These are phyloP conservation scores for Punica granatum DNA, from an alignment of 345 rosid genomes.

Conservation along the genomic window DNA sequence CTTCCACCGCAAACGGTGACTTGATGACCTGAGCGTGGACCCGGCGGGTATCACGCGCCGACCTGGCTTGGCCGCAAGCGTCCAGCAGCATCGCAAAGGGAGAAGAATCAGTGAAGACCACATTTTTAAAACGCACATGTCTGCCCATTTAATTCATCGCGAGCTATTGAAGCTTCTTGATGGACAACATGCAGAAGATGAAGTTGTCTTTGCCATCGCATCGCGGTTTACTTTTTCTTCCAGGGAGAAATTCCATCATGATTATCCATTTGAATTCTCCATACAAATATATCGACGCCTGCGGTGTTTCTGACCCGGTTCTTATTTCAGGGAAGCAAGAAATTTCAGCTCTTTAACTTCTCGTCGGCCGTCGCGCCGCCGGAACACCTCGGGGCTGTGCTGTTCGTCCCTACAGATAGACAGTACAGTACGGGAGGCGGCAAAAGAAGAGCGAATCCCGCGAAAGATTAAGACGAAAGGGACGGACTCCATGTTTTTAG, in stretches of 20 bases:
- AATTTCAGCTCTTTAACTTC: too few species aligned
- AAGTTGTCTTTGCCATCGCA: not conserved
- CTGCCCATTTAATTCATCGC: slow-evolving; percentile 51
- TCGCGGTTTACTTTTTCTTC: not conserved
- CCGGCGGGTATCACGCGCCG: slow-evolving; percentile 28
- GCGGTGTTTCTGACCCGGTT: too few species aligned
- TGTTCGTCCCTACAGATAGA: too few species aligned
- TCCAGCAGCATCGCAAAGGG: slow-evolving; percentile 63
- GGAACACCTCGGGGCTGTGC: too few species aligned
- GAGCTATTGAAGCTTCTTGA: not conserved
- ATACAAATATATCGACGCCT: too few species aligned
- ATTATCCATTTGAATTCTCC: not conserved
- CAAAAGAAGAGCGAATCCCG: too few species aligned
- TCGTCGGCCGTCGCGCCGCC: too few species aligned
- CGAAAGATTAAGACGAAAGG: too few species aligned
- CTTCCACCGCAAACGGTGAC: slow-evolving; percentile 34
- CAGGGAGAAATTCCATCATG: not conserved
- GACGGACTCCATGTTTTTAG: too few species aligned
- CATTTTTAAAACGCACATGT: slow-evolving; percentile 30
- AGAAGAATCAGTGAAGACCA: slow-evolving; percentile 34
- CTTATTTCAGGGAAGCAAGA: too few species aligned
- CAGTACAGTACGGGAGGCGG: too few species aligned
- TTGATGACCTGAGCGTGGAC: slow-evolving; percentile 58
- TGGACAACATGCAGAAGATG: not conserved
- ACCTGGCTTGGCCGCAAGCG: slow-evolving; percentile 39